phyloP scores from a whole-genome alignment of 2,329 filamentous ascomycete genomes.

The Escovopsis weberi region DNA sequence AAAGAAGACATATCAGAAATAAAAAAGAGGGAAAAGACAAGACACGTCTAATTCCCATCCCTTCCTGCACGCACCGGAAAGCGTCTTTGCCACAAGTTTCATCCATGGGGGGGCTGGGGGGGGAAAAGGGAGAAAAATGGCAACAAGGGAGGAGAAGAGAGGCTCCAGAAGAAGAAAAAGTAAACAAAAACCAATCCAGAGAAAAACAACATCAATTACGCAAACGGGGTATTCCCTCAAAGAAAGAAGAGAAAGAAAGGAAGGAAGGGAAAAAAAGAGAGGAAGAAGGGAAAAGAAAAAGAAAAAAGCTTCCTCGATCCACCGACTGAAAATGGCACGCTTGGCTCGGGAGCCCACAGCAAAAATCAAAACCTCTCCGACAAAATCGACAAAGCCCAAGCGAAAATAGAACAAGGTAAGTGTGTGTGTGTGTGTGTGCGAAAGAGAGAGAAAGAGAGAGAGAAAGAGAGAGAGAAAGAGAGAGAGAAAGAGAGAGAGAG shows the following conservation, averaged over 20 bases:
- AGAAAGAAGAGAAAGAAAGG: neutral
- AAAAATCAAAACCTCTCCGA: constrained; percentile 2
- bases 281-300: neutral
- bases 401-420: too few relatives aligned
- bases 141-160: neutral
- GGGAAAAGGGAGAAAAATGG: neutral
- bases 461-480: neutral
- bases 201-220: constrained; percentile 4
- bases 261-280: neutral
- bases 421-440: too few relatives aligned
- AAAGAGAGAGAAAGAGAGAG: too few relatives aligned
- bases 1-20: too few relatives aligned
- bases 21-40: too few relatives aligned
- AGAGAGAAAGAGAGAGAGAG: constrained; percentile 1
- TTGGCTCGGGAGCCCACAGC: constrained; percentile 4
- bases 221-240: neutral
- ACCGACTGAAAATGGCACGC: neutral
- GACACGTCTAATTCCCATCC: too few relatives aligned
- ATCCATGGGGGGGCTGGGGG: neutral
- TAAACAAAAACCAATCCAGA: constrained; percentile 4
- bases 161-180: neutral
- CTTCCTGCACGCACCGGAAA: too few relatives aligned
- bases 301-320: constrained; percentile 3
- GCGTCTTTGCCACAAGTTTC: too few relatives aligned
- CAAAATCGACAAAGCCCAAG: too few relatives aligned